Evolutionary conservation across 768 basidiomycete genomes (phyloP).

Genomic region (Austroboletus eburneus): DNA sequence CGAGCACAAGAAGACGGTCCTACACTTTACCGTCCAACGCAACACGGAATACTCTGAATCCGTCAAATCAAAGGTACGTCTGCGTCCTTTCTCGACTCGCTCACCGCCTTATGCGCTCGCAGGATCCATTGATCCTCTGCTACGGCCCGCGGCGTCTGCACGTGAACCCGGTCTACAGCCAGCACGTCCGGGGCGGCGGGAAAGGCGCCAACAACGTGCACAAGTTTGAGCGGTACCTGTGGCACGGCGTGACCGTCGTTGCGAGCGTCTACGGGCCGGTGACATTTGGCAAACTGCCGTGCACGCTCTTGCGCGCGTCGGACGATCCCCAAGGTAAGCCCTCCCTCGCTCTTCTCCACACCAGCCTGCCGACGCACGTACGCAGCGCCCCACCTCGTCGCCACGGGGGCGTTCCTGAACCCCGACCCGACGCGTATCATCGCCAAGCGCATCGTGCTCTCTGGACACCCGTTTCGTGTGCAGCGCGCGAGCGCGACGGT

Average conservation of each 20-base stretch:
- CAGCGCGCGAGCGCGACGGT: slow-evolving; percentile 97
- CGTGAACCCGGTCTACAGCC: slow-evolving; percentile 88
- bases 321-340: slow-evolving; percentile 56
- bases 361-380: background rate
- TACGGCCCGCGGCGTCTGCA: slow-evolving; percentile 83
- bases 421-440: slow-evolving; percentile 90
- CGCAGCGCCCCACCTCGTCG: slow-evolving; percentile 78
- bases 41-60: slow-evolving; percentile 92
- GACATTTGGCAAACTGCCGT: slow-evolving; percentile 74
- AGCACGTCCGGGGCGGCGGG: slow-evolving; percentile 85
- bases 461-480: slow-evolving; percentile 95
- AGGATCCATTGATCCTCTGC: slow-evolving; percentile 88
- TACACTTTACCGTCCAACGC: slow-evolving; percentile 89
- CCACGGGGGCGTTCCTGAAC: slow-evolving; percentile 81
- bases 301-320: slow-evolving; percentile 71
- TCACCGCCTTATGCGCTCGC: background rate
- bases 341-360: background rate
- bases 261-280: slow-evolving; percentile 90
- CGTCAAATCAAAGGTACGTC: slow-evolving; percentile 81
- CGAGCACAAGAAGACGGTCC: slow-evolving; percentile 91
- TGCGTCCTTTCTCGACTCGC: background rate
- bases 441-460: slow-evolving; percentile 90
- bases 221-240: slow-evolving; percentile 89
- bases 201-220: slow-evolving; percentile 95
- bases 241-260: slow-evolving; percentile 75